Conservation (phyloP, 257 asterid genomes). For the Solanum clarkiae region DNA sequence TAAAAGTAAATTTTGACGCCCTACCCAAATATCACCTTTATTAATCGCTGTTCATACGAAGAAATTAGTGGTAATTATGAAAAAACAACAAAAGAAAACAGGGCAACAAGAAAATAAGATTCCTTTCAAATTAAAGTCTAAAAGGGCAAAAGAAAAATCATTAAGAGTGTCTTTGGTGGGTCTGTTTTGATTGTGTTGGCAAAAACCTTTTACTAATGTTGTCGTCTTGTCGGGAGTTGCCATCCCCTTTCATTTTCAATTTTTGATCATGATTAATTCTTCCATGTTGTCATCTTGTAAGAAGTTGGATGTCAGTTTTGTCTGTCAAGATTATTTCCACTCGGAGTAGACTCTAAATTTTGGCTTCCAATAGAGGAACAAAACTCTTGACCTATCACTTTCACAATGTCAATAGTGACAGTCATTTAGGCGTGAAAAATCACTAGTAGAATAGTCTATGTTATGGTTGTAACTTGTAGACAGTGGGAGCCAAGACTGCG, state of each 20-base stretch:
- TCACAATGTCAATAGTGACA: background rate
- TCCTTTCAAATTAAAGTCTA: conserved; percentile 18
- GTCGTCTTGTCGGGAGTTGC: conserved; percentile 52
- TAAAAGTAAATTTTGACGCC: conserved; percentile 11
- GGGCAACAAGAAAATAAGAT: conserved; percentile 3
- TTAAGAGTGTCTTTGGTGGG: conserved; percentile 36
- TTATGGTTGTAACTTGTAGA: background rate
- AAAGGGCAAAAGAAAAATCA: conserved; percentile 11
- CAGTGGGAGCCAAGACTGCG: background rate
- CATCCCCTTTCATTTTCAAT: conserved; percentile 44
- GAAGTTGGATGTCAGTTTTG: conserved; percentile 7
- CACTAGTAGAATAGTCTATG: background rate
- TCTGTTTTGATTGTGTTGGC: conserved; percentile 42
- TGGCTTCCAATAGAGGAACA: conserved; percentile 12
- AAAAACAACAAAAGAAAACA: conserved; percentile 1
- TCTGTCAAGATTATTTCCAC: background rate
- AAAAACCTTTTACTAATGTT: conserved; percentile 36
- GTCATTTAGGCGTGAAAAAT: background rate
- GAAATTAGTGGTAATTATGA: conserved; percentile 12
- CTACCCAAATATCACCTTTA: conserved; percentile 3
- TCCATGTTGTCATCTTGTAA: conserved; percentile 32
- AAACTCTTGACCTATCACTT: conserved; percentile 4
- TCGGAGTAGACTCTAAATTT: background rate
- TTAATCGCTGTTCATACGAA: conserved; percentile 7
- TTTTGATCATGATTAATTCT: conserved; percentile 39